Evolutionary conservation across 2,329 filamentous ascomycete species (phyloP).

Genomic region (Ceratocystis eucalypticola): DNA sequence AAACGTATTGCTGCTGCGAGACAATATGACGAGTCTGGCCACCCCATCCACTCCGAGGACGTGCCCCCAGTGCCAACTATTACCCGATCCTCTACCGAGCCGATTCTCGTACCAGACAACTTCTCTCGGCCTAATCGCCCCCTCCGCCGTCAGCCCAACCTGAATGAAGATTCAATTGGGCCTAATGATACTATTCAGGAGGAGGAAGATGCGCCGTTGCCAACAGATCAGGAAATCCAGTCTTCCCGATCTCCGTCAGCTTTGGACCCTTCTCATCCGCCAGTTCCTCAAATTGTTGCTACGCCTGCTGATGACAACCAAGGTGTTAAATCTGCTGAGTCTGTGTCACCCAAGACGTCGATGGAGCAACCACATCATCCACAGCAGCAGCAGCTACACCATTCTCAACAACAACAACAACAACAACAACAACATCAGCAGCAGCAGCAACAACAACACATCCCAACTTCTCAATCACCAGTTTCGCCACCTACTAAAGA

Average conservation of each 20-base stretch:
- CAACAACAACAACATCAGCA: slow-evolving; percentile 9
- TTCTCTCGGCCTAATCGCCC: slow-evolving; percentile 46
- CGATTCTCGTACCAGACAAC: slow-evolving; percentile 38
- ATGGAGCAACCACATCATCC: not conserved
- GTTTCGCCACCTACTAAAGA: slow-evolving; percentile 16
- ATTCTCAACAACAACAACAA: not conserved
- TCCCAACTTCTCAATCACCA: slow-evolving; percentile 5
- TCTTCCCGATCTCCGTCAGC: slow-evolving; percentile 16
- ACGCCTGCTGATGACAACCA: slow-evolving; percentile 36
- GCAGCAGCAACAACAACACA: slow-evolving; percentile 4
- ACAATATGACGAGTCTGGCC: slow-evolving; percentile 13
- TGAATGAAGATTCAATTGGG: slow-evolving; percentile 32
- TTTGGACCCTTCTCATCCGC: slow-evolving; percentile 20
- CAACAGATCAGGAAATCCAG: not conserved
- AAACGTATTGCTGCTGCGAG: slow-evolving; percentile 44
- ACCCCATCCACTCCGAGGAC: slow-evolving; percentile 27
- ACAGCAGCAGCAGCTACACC: not conserved
- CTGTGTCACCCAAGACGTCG: not conserved
- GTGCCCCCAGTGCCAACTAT: slow-evolving; percentile 31
- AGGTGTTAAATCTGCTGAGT: not conserved
- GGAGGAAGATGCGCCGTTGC: slow-evolving; percentile 4
- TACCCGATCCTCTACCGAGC: slow-evolving; percentile 56
- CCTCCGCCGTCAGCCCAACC: slow-evolving; percentile 36
- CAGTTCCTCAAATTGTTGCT: slow-evolving; percentile 50
- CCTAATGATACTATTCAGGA: slow-evolving; percentile 6